Percentiles rank a stretch among this genome's conserved stretches.
Conservation (phyloP, 805 yeast genomes). For the Hanseniaspora guilliermondii region DNA sequence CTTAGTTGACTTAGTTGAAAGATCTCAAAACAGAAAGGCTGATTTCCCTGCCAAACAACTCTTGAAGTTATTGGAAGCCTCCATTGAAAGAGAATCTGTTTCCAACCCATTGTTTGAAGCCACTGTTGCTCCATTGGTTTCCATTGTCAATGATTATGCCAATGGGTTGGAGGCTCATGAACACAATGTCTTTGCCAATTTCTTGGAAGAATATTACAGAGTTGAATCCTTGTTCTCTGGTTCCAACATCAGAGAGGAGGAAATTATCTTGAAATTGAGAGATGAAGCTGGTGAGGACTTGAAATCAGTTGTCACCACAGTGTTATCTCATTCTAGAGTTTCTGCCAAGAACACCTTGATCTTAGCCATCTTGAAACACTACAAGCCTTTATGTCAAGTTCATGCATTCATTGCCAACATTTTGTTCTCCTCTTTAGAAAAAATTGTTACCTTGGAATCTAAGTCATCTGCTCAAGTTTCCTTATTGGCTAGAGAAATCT, state of each 20-base stretch:
- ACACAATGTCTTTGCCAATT: slow-evolving; percentile 53
- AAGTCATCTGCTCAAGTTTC: slow-evolving; percentile 89
- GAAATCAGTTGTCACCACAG: slow-evolving; percentile 55
- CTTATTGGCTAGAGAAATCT: slow-evolving; percentile 86
- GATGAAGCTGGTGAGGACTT: slow-evolving; percentile 75
- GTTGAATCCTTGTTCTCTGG: slow-evolving; percentile 74
- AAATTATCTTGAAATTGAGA: slow-evolving; percentile 72
- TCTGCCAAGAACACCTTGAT: slow-evolving; percentile 85
- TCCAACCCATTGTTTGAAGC: slow-evolving; percentile 42
- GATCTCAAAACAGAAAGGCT: slow-evolving; percentile 50
- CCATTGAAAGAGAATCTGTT: slow-evolving; percentile 37
- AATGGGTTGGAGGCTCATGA: slow-evolving; percentile 79
- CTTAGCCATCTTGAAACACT: slow-evolving; percentile 69
- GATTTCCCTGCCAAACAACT: slow-evolving; percentile 91
- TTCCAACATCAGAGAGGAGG: slow-evolving; percentile 69
- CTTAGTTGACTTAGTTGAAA: slow-evolving; percentile 52
- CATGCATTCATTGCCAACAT: slow-evolving; percentile 55
- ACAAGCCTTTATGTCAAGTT: slow-evolving; percentile 66
- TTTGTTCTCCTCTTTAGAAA: slow-evolving; percentile 60
- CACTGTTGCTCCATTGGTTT: slow-evolving; percentile 60
- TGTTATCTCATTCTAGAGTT: slow-evolving; percentile 83
- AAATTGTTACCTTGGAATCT: slow-evolving; percentile 76
- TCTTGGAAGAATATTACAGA: slow-evolving; percentile 59
- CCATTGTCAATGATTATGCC: slow-evolving; percentile 55
- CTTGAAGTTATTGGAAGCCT: slow-evolving; percentile 55